Conservation (phyloP, 2,329 filamentous ascomycete genomes). For the Ophiostoma quercus region DNA sequence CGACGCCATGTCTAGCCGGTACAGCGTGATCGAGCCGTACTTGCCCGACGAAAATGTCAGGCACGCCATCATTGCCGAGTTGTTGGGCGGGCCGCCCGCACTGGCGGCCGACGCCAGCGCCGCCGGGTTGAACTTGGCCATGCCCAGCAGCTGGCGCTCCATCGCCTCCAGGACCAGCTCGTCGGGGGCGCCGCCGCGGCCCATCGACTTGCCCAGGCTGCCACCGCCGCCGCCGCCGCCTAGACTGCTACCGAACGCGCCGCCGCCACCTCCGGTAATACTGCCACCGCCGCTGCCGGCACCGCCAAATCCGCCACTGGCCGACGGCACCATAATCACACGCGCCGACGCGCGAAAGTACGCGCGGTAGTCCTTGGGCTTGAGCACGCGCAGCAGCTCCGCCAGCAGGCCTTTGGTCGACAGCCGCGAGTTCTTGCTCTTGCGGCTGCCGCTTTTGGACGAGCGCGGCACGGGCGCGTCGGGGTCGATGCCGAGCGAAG, state of each 20-base stretch:
- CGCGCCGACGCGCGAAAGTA: conserved; percentile 28
- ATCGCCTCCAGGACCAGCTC: conserved; percentile 26
- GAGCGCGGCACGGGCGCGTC: not conserved
- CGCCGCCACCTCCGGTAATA: not conserved
- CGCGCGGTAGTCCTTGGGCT: conserved; percentile 28
- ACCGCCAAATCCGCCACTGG: not conserved
- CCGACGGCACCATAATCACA: conserved; percentile 26
- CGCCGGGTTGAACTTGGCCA: conserved; percentile 24
- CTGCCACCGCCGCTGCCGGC: conserved; percentile 11
- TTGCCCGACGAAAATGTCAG: conserved; percentile 25
- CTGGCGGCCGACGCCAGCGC: not conserved
- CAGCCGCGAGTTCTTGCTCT: conserved; percentile 16
- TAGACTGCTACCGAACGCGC: not conserved
- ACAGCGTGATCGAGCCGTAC: conserved; percentile 27
- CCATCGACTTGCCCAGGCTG: conserved; percentile 9
- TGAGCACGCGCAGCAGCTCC: conserved; percentile 26
- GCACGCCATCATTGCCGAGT: conserved; percentile 25
- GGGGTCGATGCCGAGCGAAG: conserved; percentile 21
- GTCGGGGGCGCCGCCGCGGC: conserved; percentile 20
- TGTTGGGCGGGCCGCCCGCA: not conserved
- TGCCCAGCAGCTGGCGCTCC: conserved; percentile 28
- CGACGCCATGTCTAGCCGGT: conserved; percentile 25
- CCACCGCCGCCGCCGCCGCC: not conserved
- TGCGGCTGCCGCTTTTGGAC: not conserved
- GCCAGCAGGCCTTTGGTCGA: conserved; percentile 25